These are phyloP conservation scores for Mucor circinelloides DNA, from an alignment of 371 early-diverging fungal genomes.

Conservation along the genomic window DNA sequence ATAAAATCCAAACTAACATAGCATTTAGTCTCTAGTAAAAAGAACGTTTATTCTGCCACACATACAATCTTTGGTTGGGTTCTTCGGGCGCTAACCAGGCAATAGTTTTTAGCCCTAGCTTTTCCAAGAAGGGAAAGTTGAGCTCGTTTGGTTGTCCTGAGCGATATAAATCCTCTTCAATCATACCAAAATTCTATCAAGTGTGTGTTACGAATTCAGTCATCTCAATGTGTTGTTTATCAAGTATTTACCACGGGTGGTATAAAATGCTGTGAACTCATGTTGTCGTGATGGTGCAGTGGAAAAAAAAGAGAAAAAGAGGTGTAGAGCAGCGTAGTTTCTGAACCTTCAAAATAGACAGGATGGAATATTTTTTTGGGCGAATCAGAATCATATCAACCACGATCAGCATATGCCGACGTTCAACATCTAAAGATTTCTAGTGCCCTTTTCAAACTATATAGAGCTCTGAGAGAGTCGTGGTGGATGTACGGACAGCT, in stretches of 20 bases:
- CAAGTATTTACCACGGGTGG: conserved; percentile 63
- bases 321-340: not conserved
- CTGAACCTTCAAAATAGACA: not conserved
- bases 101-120: conserved; percentile 89
- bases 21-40: not conserved
- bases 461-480: no score
- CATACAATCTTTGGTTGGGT: conserved; percentile 92
- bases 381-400: not conserved
- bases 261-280: conserved; percentile 82
- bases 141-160: conserved; percentile 98
- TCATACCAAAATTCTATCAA: conserved; percentile 93
- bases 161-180: conserved; percentile 95
- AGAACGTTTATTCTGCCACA: not conserved
- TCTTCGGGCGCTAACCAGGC: conserved; percentile 96
- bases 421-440: not conserved
- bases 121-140: conserved; percentile 96
- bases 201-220: not conserved
- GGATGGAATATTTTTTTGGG: not conserved
- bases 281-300: conserved; percentile 11
- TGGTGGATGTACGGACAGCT: no score
- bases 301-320: not conserved
- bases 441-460: no score
- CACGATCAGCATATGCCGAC: not conserved
- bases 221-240: not conserved
- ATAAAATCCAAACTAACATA: conserved; percentile 83